Percentiles rank a stretch among this genome's conserved stretches.
phyloP scores from a whole-genome alignment of 352 stramenopile genomes.

The Aphanomyces invadans region DNA sequence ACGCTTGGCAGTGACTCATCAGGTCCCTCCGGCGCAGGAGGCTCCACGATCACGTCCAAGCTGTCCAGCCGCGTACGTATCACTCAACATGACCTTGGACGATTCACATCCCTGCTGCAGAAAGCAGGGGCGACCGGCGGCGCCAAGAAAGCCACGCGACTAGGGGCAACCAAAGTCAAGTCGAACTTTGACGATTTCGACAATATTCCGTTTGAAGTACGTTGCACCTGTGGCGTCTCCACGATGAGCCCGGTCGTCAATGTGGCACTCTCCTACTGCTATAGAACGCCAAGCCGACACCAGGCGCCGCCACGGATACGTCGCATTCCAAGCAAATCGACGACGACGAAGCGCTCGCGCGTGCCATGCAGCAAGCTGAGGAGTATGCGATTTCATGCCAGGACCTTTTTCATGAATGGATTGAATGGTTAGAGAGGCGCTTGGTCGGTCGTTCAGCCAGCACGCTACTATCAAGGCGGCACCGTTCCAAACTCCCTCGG shows the following conservation, averaged over 20 bases:
- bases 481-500: constrained; percentile 29
- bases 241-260: no score
- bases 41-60: constrained; percentile 17
- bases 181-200: constrained; percentile 82
- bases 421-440: constrained; percentile 1
- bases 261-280: no score
- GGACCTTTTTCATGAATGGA: neutral
- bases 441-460: neutral
- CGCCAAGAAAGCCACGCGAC: constrained; percentile 49
- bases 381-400: constrained; percentile 35
- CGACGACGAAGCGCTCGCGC: constrained; percentile 77
- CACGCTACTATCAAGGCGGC: constrained; percentile 27
- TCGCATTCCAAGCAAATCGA: constrained; percentile 71
- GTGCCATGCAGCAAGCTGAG: constrained; percentile 70
- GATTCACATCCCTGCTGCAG: neutral
- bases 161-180: constrained; percentile 64
- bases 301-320: constrained; percentile 28
- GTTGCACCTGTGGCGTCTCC: constrained; percentile 9
- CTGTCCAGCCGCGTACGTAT: constrained; percentile 20
- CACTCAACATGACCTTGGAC: neutral
- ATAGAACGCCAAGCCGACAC: constrained; percentile 57
- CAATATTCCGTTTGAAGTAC: constrained; percentile 78
- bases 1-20: constrained; percentile 64
- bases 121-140: constrained; percentile 28
- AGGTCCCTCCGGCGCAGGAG: constrained; percentile 23